Conservation (phyloP, 345 rosid species). For the Bruguiera parviflora region DNA sequence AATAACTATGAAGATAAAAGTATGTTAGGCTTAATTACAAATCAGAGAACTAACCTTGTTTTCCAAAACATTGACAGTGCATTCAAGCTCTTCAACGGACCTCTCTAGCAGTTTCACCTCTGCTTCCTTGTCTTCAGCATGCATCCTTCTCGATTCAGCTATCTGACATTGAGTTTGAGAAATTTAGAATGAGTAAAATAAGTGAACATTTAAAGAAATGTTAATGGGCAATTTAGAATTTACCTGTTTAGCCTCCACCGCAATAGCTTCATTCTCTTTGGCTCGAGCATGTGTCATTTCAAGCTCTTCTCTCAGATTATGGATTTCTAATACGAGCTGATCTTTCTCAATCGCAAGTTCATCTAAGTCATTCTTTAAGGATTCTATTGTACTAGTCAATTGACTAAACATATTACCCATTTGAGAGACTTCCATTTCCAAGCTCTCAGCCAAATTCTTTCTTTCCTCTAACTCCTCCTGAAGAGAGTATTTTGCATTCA, state of each 20-base stretch:
- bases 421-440: slow-evolving; percentile 66
- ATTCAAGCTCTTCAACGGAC: slow-evolving; percentile 88
- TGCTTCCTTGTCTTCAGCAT: slow-evolving; percentile 78
- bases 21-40: slow-evolving; percentile 4
- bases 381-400: slow-evolving; percentile 54
- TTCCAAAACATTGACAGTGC: slow-evolving; percentile 74
- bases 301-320: slow-evolving; percentile 55
- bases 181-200: neutral
- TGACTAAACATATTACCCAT: slow-evolving; percentile 53
- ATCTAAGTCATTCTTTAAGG: slow-evolving; percentile 42
- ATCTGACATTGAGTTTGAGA: slow-evolving; percentile 37
- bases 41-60: slow-evolving; percentile 54
- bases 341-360: slow-evolving; percentile 59
- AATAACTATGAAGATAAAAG: neutral
- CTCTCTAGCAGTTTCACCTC: slow-evolving; percentile 83
- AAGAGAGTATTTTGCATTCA: slow-evolving; percentile 43
- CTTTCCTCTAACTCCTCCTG: slow-evolving; percentile 56
- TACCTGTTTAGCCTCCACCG: slow-evolving; percentile 75
- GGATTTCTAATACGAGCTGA: slow-evolving; percentile 49
- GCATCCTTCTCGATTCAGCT: slow-evolving; percentile 63
- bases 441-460: slow-evolving; percentile 48
- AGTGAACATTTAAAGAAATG: too few species aligned
- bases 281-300: slow-evolving; percentile 50
- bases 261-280: slow-evolving; percentile 59
- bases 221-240: slow-evolving; percentile 6